Percentiles rank a stretch among this genome's conserved stretches.
phyloP scores from a whole-genome alignment of 257 asterid species.

The Petunia axillaris region DNA sequence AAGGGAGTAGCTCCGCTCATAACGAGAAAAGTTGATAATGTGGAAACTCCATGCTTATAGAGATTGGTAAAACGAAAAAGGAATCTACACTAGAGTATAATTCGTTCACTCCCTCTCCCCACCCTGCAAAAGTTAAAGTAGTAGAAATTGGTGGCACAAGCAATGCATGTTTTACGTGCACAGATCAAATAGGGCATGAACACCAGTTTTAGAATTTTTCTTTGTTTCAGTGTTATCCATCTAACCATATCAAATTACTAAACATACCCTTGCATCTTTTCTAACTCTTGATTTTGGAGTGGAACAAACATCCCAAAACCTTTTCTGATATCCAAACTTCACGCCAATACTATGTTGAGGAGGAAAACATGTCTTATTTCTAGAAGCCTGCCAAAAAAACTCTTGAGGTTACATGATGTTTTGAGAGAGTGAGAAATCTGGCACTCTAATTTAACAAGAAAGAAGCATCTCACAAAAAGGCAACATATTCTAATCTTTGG shows the following conservation, averaged over 20 bases:
- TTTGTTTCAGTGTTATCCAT: background rate
- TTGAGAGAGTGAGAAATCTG: background rate
- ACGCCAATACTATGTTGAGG: slow-evolving; percentile 18
- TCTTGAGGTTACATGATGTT: slow-evolving; percentile 23
- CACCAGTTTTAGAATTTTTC: background rate
- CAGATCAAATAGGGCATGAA: slow-evolving; percentile 19
- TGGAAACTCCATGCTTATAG: slow-evolving; percentile 11
- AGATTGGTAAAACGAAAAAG: background rate
- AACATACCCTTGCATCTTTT: slow-evolving; percentile 25
- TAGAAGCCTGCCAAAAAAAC: slow-evolving; percentile 27
- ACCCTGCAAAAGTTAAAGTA: background rate
- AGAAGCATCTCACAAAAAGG: background rate
- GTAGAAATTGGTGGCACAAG: background rate
- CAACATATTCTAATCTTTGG: background rate
- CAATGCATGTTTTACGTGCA: background rate
- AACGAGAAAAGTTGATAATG: slow-evolving; percentile 8
- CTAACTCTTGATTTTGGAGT: slow-evolving; percentile 23
- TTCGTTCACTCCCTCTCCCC: background rate
- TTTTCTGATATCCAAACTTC: slow-evolving; percentile 16
- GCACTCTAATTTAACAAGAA: slow-evolving; percentile 2
- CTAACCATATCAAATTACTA: slow-evolving; percentile 17
- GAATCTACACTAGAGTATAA: background rate
- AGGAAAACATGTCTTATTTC: slow-evolving; percentile 27
- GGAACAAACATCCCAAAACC: slow-evolving; percentile 21
- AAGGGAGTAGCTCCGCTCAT: background rate